Evolutionary conservation across 306 rosid species (phyloP), one percentile per base, ranked within the genome.

Genomic region (Quercus wislizeni): DNA sequence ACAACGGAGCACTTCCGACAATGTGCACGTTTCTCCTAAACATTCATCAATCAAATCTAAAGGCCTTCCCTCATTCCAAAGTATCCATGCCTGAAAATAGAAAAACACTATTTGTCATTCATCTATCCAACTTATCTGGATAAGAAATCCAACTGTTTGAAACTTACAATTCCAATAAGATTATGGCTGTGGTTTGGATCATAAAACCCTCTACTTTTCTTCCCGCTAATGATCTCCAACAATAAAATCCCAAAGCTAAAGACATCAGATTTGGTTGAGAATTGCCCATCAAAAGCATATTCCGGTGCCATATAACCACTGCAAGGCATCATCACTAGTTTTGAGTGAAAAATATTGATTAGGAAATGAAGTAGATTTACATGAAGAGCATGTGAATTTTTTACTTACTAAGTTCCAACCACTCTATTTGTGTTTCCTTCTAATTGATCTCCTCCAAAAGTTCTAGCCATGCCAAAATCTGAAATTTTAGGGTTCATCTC

Each of bases 291-390:
- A 5, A 79, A 28, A 2, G 88, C 93, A 28, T 83, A 91, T 46
- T 91, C 91, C 0, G 92, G 90, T 68, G 90, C 86, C 83, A 91
- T 89, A 55, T 89, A 91, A 9, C 93, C 92, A 71, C 93, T 91
- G 81, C 28, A 79, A 67, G 6, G 20, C 1, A 58, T 72, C 6
- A 17, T 72, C 6, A 17, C 31, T 33, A 33, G 6, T 17, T 43
- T 17, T 5, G 8, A 21, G 12, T 12, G 2, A 52, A 4, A 9
- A 76, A 13, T 10, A 49, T 7, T 18, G 38, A 55, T 20, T 14
- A 31, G 9, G 8, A 18, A 35, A 49, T 49, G 54, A 49, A 49
- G 54, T 49, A 49, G 13, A 49, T 49, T 49, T 49, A 49, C 54
- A 49, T 2, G 17, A 10, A 49, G 4, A 49, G 54, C 54, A 49